A percentile compares a stretch with the other conserved stretches of the same genome.
phyloP scores from a whole-genome alignment of 495 filamentous ascomycete species.

The Neurospora cerealis region DNA sequence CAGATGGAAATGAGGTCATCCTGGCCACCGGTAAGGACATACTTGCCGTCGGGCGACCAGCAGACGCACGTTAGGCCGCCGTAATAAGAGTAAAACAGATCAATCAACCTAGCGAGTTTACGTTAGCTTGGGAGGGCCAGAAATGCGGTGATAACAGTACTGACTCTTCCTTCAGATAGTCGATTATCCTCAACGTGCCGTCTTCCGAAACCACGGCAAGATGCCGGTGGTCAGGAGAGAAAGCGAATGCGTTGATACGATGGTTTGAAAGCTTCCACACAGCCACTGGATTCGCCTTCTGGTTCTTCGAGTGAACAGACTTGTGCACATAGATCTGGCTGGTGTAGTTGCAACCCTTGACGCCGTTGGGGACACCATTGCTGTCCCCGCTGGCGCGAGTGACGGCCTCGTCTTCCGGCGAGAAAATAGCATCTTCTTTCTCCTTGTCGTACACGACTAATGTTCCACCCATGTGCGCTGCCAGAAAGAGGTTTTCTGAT shows the following conservation, averaged over 20 bases:
- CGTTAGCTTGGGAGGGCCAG: neutral
- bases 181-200: slow-evolving; percentile 77
- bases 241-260: slow-evolving; percentile 77
- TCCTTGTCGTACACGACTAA: slow-evolving; percentile 97
- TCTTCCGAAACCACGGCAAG: slow-evolving; percentile 92
- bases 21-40: slow-evolving; percentile 89
- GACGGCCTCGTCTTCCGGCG: slow-evolving; percentile 36
- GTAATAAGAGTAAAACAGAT: slow-evolving; percentile 84
- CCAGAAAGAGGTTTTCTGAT: slow-evolving; percentile 88
- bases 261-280: slow-evolving; percentile 87
- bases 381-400: slow-evolving; percentile 28
- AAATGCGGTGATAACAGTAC: slow-evolving; percentile 16
- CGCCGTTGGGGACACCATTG: slow-evolving; percentile 24
- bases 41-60: slow-evolving; percentile 96
- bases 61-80: slow-evolving; percentile 85
- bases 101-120: slow-evolving; percentile 49
- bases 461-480: slow-evolving; percentile 87
- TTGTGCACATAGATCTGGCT: slow-evolving; percentile 58
- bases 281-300: slow-evolving; percentile 85
- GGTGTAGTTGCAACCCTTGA: slow-evolving; percentile 17
- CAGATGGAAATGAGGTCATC: slow-evolving; percentile 94
- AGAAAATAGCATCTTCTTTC: slow-evolving; percentile 73
- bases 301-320: slow-evolving; percentile 83
- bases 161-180: slow-evolving; percentile 85
- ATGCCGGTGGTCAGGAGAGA: slow-evolving; percentile 77